A percentile compares a stretch with the other conserved stretches of the same genome.
phyloP scores from a whole-genome alignment of 2,329 filamentous ascomycete genomes.

The Talaromyces sp. region DNA sequence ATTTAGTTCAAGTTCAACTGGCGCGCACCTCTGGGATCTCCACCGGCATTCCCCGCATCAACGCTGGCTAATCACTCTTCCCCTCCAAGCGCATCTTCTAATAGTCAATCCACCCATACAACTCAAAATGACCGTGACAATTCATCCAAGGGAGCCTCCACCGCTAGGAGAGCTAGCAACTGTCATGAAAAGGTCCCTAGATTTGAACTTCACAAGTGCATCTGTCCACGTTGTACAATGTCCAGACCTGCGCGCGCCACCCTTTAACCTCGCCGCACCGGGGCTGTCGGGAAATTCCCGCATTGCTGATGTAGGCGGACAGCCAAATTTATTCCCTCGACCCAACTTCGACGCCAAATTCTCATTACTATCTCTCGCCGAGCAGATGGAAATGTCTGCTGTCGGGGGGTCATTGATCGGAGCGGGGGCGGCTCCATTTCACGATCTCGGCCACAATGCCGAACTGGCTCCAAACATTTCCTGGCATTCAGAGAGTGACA shows the following conservation, averaged over 20 bases:
- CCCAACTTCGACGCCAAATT: slow-evolving; percentile 41
- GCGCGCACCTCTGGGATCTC: too few relatives aligned
- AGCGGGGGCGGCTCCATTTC: slow-evolving; percentile 49
- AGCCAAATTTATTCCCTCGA: slow-evolving; percentile 43
- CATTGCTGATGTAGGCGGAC: slow-evolving; percentile 51
- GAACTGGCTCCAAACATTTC: slow-evolving; percentile 47
- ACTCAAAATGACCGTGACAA: slow-evolving; percentile 15
- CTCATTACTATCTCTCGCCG: slow-evolving; percentile 26
- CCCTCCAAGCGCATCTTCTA: too few relatives aligned
- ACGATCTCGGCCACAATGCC: slow-evolving; percentile 46
- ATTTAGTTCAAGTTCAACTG: too few relatives aligned
- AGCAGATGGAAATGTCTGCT: slow-evolving; percentile 41
- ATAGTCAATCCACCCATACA: not conserved
- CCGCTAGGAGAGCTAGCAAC: slow-evolving; percentile 16
- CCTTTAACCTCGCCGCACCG: slow-evolving; percentile 26
- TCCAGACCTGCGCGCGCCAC: slow-evolving; percentile 18
- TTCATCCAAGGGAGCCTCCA: slow-evolving; percentile 15
- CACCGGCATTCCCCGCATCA: too few relatives aligned
- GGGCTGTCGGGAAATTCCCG: slow-evolving; percentile 46
- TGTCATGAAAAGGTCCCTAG: slow-evolving; percentile 15
- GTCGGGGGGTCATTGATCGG: slow-evolving; percentile 42
- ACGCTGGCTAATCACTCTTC: too few relatives aligned
- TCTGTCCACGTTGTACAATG: slow-evolving; percentile 18
- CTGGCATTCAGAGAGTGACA: slow-evolving; percentile 21
- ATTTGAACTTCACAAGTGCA: slow-evolving; percentile 16